A percentile compares a stretch with the other conserved stretches of the same genome.
These are phyloP conservation scores for Cyberlindnera maclurae DNA, from an alignment of 805 yeast genomes.

Conservation along the genomic window DNA sequence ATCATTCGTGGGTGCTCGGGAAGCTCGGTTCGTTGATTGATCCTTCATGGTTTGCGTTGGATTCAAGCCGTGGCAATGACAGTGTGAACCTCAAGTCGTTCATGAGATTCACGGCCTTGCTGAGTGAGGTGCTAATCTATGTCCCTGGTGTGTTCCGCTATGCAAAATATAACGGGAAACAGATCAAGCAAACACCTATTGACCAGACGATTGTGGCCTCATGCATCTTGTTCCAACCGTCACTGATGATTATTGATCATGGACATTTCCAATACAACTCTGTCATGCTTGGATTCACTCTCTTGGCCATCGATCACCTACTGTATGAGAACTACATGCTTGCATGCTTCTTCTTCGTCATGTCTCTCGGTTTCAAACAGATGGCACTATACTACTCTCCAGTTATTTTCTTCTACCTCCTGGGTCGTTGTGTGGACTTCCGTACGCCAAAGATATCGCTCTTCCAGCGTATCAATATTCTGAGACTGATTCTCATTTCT, in stretches of 20 bases:
- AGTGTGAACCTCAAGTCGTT: constrained; percentile 58
- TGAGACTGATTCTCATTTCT: constrained; percentile 55
- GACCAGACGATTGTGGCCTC: constrained; percentile 74
- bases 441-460: constrained; percentile 7
- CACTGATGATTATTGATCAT: constrained; percentile 80
- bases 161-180: constrained; percentile 63
- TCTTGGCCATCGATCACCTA: constrained; percentile 60
- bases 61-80: constrained; percentile 72
- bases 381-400: constrained; percentile 95
- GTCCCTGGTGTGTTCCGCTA: constrained; percentile 75
- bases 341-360: constrained; percentile 72
- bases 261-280: constrained; percentile 96
- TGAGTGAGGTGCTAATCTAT: constrained; percentile 67
- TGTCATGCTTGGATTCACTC: constrained; percentile 85
- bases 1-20: constrained; percentile 80
- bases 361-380: constrained; percentile 81
- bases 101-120: constrained; percentile 75
- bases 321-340: constrained; percentile 53
- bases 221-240: constrained; percentile 79
- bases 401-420: constrained; percentile 70
- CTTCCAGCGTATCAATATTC: constrained; percentile 37
- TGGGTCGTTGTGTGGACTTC: constrained; percentile 40
- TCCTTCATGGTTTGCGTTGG: constrained; percentile 69
- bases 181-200: constrained; percentile 50
- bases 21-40: constrained; percentile 58